Conservation (phyloP, 331 rosid genomes). For the Saraca asoca region DNA sequence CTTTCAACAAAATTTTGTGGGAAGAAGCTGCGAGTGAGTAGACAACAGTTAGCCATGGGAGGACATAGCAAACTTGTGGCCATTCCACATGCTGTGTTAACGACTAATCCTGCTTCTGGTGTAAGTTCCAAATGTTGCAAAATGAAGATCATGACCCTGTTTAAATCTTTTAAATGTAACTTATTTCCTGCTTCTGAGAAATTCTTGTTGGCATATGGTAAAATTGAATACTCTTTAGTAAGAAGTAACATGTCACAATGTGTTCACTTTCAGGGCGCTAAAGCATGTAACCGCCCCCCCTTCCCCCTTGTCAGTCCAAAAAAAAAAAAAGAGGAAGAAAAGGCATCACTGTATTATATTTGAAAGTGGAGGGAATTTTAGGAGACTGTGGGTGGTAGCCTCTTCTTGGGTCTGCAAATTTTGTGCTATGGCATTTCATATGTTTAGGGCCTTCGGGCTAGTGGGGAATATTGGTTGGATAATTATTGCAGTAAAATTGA, state of each 20-base stretch:
- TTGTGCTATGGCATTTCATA: no score
- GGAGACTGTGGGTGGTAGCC: no score
- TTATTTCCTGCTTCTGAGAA: background rate
- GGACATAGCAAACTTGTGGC: constrained; percentile 29
- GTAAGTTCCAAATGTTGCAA: constrained; percentile 40
- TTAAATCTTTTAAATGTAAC: constrained; percentile 16
- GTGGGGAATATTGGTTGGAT: background rate
- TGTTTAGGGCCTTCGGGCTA: no score
- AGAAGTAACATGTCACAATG: no score
- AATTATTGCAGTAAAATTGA: background rate
- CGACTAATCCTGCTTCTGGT: constrained; percentile 57
- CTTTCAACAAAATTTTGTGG: constrained; percentile 60
- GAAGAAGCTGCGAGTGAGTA: constrained; percentile 48
- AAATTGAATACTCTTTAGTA: background rate
- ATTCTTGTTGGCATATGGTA: constrained; percentile 14
- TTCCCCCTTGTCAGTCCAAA: no score
- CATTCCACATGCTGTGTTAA: constrained; percentile 63
- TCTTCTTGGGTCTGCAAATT: no score
- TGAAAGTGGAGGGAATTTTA: no score
- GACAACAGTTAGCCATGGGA: constrained; percentile 53
- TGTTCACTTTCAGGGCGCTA: no score
- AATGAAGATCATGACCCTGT: constrained; percentile 13
- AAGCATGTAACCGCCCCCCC: no score
- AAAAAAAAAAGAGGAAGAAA: no score
- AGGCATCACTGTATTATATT: no score